These are phyloP conservation scores for Cladosporium sp. DNA, from an alignment of 2,329 filamentous ascomycete species.

Conservation along the genomic window DNA sequence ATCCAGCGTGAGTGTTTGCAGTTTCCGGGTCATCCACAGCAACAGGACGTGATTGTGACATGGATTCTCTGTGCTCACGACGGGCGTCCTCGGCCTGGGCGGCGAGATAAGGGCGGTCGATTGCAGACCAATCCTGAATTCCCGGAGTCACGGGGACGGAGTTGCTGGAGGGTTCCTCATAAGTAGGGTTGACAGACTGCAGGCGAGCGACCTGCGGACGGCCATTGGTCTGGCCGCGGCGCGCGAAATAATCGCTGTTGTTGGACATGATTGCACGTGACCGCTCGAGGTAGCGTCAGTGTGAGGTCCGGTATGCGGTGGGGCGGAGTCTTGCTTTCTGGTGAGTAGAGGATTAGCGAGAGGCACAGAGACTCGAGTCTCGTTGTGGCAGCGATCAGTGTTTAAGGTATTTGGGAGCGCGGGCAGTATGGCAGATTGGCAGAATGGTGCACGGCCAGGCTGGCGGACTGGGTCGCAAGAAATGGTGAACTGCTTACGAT, in stretches of 20 bases:
- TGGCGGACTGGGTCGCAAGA: background rate
- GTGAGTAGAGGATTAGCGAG: background rate
- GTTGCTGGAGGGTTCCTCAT: constrained; percentile 38
- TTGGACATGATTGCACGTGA: constrained; percentile 3
- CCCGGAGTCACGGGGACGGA: constrained; percentile 47
- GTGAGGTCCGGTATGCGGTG: background rate
- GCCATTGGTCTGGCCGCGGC: background rate
- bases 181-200: constrained; percentile 41
- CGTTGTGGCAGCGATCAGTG: background rate
- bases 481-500: constrained; percentile 4
- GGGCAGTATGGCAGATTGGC: background rate
- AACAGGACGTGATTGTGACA: constrained; percentile 3
- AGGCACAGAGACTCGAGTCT: background rate
- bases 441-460: background rate
- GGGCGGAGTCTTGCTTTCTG: background rate
- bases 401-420: background rate
- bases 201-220: constrained; percentile 5
- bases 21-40: constrained; percentile 15
- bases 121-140: constrained; percentile 30
- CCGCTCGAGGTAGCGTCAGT: background rate
- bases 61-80: background rate
- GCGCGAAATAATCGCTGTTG: constrained; percentile 14
- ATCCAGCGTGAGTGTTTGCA: constrained; percentile 21
- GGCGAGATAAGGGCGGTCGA: constrained; percentile 14
- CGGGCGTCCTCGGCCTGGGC: constrained; percentile 1